A percentile compares a stretch with the other conserved stretches of the same genome.
Evolutionary conservation across 768 basidiomycete genomes (phyloP).

Genomic region (Porphyrellus cyaneotinctus): DNA sequence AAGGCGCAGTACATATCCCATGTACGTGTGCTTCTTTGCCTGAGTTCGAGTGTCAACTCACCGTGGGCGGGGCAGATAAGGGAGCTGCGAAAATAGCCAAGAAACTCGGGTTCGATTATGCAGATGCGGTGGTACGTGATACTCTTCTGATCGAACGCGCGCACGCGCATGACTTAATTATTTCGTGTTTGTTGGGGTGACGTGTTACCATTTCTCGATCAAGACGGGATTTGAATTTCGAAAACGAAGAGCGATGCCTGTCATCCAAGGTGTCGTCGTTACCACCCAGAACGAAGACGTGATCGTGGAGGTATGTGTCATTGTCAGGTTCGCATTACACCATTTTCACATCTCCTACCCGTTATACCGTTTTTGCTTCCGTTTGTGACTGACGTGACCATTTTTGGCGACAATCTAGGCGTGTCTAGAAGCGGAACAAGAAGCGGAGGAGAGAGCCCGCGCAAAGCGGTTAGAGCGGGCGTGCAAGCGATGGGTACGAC

Average conservation of each 20-base stretch:
- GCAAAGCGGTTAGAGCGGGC: constrained; percentile 74
- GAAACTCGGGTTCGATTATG: constrained; percentile 82
- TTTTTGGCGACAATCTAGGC: constrained; percentile 49
- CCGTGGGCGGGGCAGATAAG: constrained; percentile 51
- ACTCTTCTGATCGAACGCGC: constrained; percentile 8
- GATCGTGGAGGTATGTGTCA: constrained; percentile 64
- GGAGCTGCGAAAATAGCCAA: constrained; percentile 86
- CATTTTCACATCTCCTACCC: not conserved
- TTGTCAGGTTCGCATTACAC: constrained; percentile 3
- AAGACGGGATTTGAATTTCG: constrained; percentile 97
- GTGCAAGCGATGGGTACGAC: constrained; percentile 82
- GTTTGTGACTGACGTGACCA: constrained; percentile 5
- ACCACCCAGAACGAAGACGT: constrained; percentile 73
- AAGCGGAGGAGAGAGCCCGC: constrained; percentile 71
- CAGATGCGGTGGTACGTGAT: constrained; percentile 87
- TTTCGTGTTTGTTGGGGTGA: not conserved
- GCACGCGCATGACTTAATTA: constrained; percentile 3
- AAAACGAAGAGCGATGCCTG: constrained; percentile 82
- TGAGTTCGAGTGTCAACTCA: constrained; percentile 3
- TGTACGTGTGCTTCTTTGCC: constrained; percentile 51
- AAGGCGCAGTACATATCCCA: constrained; percentile 83
- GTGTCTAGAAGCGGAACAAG: constrained; percentile 76
- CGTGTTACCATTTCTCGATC: constrained; percentile 4
- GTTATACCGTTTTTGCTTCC: not conserved
- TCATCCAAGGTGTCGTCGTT: constrained; percentile 82